phyloP scores from a whole-genome alignment of 2,329 filamentous ascomycete species.

The Cryphonectria naterciae region DNA sequence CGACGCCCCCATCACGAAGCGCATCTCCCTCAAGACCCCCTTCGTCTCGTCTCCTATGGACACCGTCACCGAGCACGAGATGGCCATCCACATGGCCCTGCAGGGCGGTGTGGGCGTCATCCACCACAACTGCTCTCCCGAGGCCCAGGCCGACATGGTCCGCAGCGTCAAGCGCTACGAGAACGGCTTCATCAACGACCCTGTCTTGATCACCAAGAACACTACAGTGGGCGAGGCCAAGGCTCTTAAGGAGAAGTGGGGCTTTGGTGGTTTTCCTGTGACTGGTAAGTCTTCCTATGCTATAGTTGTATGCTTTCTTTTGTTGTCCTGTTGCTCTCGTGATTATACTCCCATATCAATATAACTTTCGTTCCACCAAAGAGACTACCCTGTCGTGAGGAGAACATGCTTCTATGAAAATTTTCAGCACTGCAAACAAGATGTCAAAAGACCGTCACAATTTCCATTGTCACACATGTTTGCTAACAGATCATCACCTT shows the following conservation, averaged over 20 bases:
- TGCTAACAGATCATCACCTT: slow-evolving; percentile 42
- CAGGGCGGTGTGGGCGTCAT: slow-evolving; percentile 91
- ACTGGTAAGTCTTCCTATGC: slow-evolving; percentile 73
- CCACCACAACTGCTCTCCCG: slow-evolving; percentile 98
- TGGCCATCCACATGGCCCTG: slow-evolving; percentile 97
- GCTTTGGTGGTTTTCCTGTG: slow-evolving; percentile 97
- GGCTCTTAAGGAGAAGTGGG: slow-evolving; percentile 95
- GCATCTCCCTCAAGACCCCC: slow-evolving; percentile 93
- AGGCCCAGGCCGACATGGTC: slow-evolving; percentile 98
- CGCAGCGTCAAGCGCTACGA: slow-evolving; percentile 99
- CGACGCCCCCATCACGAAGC: slow-evolving; percentile 92
- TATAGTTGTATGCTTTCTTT: slow-evolving; percentile 23
- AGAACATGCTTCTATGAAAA: slow-evolving; percentile 50
- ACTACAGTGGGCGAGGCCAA: slow-evolving; percentile 92
- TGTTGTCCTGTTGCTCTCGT: slow-evolving; percentile 42
- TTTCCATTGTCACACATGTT: slow-evolving; percentile 19
- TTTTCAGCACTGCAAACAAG: slow-evolving; percentile 12
- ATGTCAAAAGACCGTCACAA: background rate
- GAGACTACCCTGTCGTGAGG: slow-evolving; percentile 85
- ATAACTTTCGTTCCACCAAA: slow-evolving; percentile 99
- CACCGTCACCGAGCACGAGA: slow-evolving; percentile 98
- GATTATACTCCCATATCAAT: slow-evolving; percentile 80
- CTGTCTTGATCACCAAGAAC: slow-evolving; percentile 83
- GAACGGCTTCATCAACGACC: slow-evolving; percentile 98
- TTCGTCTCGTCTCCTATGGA: slow-evolving; percentile 99